These are phyloP conservation scores for Suillus sp. DNA, from an alignment of 768 basidiomycete species.

Conservation along the genomic window DNA sequence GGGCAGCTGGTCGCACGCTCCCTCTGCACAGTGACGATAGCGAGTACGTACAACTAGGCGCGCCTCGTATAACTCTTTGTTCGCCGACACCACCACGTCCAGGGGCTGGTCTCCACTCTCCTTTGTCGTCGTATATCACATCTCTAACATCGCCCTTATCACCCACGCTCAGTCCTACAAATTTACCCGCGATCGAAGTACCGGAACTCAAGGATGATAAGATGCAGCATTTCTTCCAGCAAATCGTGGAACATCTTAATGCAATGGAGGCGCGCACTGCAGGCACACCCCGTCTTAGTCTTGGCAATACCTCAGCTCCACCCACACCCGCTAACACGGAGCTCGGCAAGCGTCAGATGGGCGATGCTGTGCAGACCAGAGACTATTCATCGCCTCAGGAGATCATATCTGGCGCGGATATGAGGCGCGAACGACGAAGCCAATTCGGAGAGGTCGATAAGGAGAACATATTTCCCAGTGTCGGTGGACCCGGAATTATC, in stretches of 20 bases:
- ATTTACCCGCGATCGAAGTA: conserved; percentile 53
- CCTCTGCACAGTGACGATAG: conserved; percentile 19
- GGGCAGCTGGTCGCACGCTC: conserved; percentile 41
- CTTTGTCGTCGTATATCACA: conserved; percentile 26
- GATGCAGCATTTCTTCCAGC: conserved; percentile 83
- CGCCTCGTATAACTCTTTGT: conserved; percentile 31
- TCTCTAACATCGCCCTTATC: conserved; percentile 33
- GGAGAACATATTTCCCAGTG: conserved; percentile 47
- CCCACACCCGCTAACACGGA: conserved; percentile 22
- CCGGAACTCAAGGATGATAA: conserved; percentile 74
- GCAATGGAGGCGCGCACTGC: conserved; percentile 61
- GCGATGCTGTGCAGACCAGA: conserved; percentile 30
- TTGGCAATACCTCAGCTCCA: conserved; percentile 11
- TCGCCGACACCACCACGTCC: conserved; percentile 29
- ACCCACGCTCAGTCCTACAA: conserved; percentile 32
- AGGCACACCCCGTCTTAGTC: conserved; percentile 21
- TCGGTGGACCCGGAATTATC: conserved; percentile 23
- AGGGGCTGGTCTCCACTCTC: conserved; percentile 19
- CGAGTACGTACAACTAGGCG: conserved; percentile 17
- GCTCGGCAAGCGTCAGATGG: conserved; percentile 22
- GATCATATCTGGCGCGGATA: conserved; percentile 16
- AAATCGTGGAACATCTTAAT: conserved; percentile 80
- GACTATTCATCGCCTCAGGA: conserved; percentile 36
- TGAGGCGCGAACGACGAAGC: conserved; percentile 7
- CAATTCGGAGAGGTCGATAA: conserved; percentile 47